These are phyloP conservation scores for Calonectria henricotiae DNA, from an alignment of 2,329 filamentous ascomycete species.

Conservation along the genomic window DNA sequence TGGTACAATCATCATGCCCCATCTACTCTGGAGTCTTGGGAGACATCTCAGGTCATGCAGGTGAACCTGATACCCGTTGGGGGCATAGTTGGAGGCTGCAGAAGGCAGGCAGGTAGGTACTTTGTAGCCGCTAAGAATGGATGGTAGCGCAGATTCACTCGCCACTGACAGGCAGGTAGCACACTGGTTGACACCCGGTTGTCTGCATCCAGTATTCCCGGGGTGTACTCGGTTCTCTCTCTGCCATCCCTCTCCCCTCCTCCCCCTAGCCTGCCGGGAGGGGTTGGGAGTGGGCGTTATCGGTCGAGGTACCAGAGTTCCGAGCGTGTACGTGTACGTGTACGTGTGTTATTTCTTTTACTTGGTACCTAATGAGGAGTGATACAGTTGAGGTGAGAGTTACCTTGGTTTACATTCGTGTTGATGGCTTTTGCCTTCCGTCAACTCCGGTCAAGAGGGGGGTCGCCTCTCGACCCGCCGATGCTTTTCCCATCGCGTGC, in stretches of 20 bases:
- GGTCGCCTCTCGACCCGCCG: background rate
- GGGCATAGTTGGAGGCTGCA: background rate
- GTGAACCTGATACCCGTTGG: background rate
- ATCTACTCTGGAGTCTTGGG: background rate
- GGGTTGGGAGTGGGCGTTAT: background rate
- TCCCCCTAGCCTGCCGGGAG: background rate
- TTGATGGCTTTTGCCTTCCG: background rate
- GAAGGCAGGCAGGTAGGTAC: background rate
- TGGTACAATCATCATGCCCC: background rate
- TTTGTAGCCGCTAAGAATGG: constrained; percentile 9
- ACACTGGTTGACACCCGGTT: constrained; percentile 10
- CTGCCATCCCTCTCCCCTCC: background rate
- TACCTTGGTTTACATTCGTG: constrained; percentile 3
- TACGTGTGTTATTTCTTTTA: background rate
- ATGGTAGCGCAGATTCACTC: constrained; percentile 18
- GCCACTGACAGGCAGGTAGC: constrained; percentile 20
- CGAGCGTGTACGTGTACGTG: background rate
- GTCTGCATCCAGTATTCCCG: constrained; percentile 28
- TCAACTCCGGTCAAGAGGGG: background rate
- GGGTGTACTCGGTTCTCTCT: background rate
- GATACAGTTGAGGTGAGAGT: background rate
- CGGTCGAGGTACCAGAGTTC: background rate
- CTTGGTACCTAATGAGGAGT: background rate
- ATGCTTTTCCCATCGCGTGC: constrained; percentile 10
- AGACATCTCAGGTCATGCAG: constrained; percentile 9